Conservation (phyloP, 495 filamentous ascomycete genomes). For the Cryomyces minteri region DNA sequence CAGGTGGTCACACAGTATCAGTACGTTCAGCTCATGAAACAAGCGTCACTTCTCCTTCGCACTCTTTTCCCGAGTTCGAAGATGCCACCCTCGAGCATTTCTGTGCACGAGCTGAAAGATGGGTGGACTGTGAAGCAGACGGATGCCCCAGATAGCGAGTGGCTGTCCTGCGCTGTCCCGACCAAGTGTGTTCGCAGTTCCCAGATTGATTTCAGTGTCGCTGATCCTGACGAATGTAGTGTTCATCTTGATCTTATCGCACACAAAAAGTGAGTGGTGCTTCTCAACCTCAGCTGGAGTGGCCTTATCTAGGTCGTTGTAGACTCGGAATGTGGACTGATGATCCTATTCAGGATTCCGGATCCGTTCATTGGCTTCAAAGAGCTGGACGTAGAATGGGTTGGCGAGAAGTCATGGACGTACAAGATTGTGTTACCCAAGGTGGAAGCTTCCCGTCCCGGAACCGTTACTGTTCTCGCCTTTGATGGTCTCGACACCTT, state of each 20-base stretch:
- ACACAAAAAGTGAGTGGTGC: conserved; percentile 13
- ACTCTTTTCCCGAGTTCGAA: no score
- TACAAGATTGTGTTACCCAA: conserved; percentile 16
- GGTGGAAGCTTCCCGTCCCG: background rate
- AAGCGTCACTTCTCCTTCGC: no score
- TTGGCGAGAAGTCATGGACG: conserved; percentile 17
- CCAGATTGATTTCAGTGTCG: no score
- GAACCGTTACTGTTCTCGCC: conserved; percentile 12
- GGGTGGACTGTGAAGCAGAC: conserved; percentile 19
- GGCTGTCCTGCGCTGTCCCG: conserved; percentile 18
- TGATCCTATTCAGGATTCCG: conserved; percentile 12
- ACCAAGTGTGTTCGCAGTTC: conserved; percentile 7
- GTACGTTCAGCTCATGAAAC: no score
- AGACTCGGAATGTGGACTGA: conserved; percentile 2
- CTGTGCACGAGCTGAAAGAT: conserved; percentile 11
- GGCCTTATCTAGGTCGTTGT: background rate
- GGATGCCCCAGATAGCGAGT: conserved; percentile 8
- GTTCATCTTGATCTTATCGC: conserved; percentile 21
- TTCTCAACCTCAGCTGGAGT: no score
- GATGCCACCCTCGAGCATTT: no score
- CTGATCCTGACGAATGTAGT: background rate
- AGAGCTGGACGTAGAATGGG: conserved; percentile 19
- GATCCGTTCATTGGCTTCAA: conserved; percentile 22
- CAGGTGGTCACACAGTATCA: no score
- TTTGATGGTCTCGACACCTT: conserved; percentile 23